Evolutionary conservation across 495 filamentous ascomycete genomes (phyloP).

Genomic region (Penicillium parvum): DNA sequence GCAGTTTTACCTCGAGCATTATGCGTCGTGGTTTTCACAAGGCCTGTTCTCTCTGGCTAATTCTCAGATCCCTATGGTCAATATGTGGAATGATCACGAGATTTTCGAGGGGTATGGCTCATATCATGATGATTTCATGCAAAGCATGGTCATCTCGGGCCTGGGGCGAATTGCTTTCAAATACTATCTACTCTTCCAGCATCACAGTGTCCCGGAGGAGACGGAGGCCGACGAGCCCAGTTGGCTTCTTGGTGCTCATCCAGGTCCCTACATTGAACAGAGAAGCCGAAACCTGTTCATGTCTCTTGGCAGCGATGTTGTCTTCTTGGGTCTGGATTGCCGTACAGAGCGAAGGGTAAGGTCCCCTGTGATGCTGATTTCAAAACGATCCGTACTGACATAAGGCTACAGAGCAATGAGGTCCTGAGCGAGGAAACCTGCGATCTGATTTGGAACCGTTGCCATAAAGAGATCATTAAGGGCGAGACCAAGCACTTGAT

Average conservation of each 20-base stretch:
- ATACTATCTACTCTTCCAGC: constrained; percentile 97
- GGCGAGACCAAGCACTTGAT: constrained; percentile 86
- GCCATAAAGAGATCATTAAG: constrained; percentile 71
- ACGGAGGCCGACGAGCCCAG: constrained; percentile 78
- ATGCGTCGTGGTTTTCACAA: constrained; percentile 90
- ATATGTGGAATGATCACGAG: constrained; percentile 97
- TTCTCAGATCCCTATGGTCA: constrained; percentile 96
- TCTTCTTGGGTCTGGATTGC: constrained; percentile 84
- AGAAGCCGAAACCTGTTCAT: constrained; percentile 82
- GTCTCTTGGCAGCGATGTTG: constrained; percentile 69
- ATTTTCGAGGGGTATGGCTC: constrained; percentile 97
- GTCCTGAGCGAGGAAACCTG: constrained; percentile 79
- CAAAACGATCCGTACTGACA: not conserved
- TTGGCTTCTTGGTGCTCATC: constrained; percentile 75
- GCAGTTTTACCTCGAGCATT: constrained; percentile 77
- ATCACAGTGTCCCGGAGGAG: constrained; percentile 80
- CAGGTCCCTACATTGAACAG: constrained; percentile 88
- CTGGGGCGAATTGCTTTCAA: constrained; percentile 91
- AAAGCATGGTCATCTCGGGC: constrained; percentile 82
- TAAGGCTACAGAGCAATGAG: constrained; percentile 54
- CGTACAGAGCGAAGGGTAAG: constrained; percentile 78
- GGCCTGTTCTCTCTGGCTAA: constrained; percentile 89
- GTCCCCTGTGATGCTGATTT: not conserved
- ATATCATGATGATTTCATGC: constrained; percentile 89
- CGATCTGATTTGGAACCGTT: constrained; percentile 78